Conservation (phyloP, 176 grass and related monocot species). For the Oryza glaberrima region DNA sequence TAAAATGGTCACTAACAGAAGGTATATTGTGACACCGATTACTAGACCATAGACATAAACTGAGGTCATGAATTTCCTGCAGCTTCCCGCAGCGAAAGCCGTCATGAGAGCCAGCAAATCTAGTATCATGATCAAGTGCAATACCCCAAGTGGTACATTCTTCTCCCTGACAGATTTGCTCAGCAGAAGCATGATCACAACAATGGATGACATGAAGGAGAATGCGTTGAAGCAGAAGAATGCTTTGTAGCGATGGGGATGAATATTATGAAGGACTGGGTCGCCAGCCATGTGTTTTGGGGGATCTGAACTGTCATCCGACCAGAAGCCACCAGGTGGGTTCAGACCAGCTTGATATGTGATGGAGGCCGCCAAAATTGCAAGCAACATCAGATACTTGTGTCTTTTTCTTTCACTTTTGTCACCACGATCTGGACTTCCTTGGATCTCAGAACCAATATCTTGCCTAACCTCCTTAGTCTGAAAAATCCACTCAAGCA, state of each 20-base stretch:
- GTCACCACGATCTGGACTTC: background rate
- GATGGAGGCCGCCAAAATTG: constrained; percentile 50
- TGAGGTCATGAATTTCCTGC: constrained; percentile 43
- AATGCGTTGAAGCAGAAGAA: constrained; percentile 47
- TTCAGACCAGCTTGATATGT: constrained; percentile 59
- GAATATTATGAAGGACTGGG: constrained; percentile 26
- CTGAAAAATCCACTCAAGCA: background rate
- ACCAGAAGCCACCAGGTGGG: constrained; percentile 50
- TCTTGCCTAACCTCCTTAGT: background rate
- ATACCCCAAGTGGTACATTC: background rate
- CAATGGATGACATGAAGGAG: constrained; percentile 46
- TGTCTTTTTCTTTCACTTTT: constrained; percentile 35
- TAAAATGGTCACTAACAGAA: too few species aligned
- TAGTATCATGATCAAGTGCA: constrained; percentile 37
- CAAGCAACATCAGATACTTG: constrained; percentile 59
- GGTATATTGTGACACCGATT: too few species aligned
- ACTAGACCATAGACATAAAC: constrained; percentile 30
- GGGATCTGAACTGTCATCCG: constrained; percentile 6
- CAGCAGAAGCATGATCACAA: constrained; percentile 36
- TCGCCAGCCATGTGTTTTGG: constrained; percentile 17
- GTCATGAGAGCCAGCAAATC: constrained; percentile 53
- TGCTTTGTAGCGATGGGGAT: background rate
- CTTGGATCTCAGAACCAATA: background rate
- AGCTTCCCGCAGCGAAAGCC: constrained; percentile 54
- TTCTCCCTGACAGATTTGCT: constrained; percentile 29